phyloP scores from a whole-genome alignment of 441 rosid genomes.

The Codiaeum variegatum region DNA sequence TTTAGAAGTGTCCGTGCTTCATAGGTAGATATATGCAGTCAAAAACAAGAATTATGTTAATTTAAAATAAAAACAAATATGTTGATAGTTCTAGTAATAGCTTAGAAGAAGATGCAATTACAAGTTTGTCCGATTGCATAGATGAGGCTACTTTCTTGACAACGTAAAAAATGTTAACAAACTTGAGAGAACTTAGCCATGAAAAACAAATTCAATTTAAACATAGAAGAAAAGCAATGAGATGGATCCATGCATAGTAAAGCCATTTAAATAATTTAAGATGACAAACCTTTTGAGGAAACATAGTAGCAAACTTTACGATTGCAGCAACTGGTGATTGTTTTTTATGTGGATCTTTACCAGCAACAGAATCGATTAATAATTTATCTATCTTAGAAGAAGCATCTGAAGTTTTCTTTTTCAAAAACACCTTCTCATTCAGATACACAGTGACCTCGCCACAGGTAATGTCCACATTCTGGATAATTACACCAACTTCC shows the following conservation, averaged over 20 bases:
- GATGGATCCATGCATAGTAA: not conserved
- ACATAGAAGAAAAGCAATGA: not conserved
- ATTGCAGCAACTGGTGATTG: constrained; percentile 45
- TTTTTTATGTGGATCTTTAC: constrained; percentile 43
- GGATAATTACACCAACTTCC: constrained; percentile 70
- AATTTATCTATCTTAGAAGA: constrained; percentile 38
- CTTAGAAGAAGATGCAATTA: not conserved
- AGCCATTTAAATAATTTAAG: constrained; percentile 3
- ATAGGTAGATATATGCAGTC: not conserved
- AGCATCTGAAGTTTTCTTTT: constrained; percentile 48
- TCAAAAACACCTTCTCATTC: constrained; percentile 70
- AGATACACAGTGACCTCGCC: constrained; percentile 72
- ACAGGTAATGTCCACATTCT: constrained; percentile 56
- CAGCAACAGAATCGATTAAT: constrained; percentile 33
- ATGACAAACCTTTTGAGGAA: constrained; percentile 86
- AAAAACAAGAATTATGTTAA: too few species aligned
- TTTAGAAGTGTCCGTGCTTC: too few species aligned
- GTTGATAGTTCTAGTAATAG: not conserved
- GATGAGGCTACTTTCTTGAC: not conserved
- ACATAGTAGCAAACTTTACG: constrained; percentile 52
- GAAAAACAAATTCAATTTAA: not conserved
- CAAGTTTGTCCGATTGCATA: not conserved
- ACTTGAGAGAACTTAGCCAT: not conserved
- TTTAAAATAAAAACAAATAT: not conserved
- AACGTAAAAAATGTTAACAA: not conserved